phyloP scores from a whole-genome alignment of 768 basidiomycete species.

The Suillus alpinus region DNA sequence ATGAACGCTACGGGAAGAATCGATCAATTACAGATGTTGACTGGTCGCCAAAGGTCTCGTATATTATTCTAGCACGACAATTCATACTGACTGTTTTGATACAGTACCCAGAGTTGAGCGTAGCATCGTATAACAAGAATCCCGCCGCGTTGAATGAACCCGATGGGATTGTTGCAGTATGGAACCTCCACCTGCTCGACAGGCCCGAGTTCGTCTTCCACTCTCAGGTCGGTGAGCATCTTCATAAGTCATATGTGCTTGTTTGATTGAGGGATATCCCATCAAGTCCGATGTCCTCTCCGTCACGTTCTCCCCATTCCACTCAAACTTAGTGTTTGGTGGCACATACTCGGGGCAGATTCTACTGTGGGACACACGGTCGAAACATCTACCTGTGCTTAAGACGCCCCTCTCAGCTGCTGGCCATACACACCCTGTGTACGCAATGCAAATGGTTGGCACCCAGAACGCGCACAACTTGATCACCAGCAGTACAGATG shows the following conservation, averaged over 20 bases:
- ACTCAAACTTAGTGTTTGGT: conserved; percentile 95
- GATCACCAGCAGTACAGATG: conserved; percentile 96
- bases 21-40: conserved; percentile 94
- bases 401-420: conserved; percentile 96
- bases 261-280: conserved; percentile 7
- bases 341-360: conserved; percentile 99
- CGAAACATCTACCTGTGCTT: conserved; percentile 91
- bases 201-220: conserved; percentile 98
- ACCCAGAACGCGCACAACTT: conserved; percentile 98
- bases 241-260: background rate
- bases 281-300: conserved; percentile 93
- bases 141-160: conserved; percentile 91
- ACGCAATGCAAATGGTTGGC: conserved; percentile 97
- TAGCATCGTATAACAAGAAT: conserved; percentile 98
- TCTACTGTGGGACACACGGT: conserved; percentile 95
- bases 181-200: conserved; percentile 94
- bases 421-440: conserved; percentile 98
- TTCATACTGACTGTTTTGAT: conserved; percentile 3
- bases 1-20: conserved; percentile 89
- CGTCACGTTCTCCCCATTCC: conserved; percentile 95
- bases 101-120: conserved; percentile 93
- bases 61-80: background rate
- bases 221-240: conserved; percentile 70
- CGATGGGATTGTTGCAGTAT: conserved; percentile 94
- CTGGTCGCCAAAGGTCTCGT: conserved; percentile 90